Evolutionary conservation across 768 basidiomycete species (phyloP).

Genomic region (Mycena indigotica): DNA sequence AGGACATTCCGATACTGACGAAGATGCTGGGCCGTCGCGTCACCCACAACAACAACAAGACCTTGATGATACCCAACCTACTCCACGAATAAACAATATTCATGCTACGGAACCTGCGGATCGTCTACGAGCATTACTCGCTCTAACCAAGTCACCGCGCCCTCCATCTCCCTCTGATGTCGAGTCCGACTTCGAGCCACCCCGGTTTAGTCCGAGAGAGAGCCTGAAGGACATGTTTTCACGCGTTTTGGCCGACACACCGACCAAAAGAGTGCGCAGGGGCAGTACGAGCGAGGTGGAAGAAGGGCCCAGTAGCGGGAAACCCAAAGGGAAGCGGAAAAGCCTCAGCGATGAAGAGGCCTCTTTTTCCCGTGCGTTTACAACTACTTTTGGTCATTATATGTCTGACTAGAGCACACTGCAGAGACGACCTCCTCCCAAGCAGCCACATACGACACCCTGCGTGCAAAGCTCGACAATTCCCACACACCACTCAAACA

Average conservation of each 20-base stretch:
- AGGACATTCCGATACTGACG: conserved; percentile 21
- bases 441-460: conserved; percentile 47
- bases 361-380: conserved; percentile 54
- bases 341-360: conserved; percentile 72
- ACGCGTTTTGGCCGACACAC: conserved; percentile 64
- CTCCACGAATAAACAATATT: conserved; percentile 34
- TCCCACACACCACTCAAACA: conserved; percentile 41
- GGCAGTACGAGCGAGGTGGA: conserved; percentile 67
- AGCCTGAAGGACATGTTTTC: conserved; percentile 68
- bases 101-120: conserved; percentile 42
- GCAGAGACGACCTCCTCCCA: conserved; percentile 43
- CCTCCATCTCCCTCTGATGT: conserved; percentile 44
- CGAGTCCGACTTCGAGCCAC: conserved; percentile 62
- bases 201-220: conserved; percentile 48
- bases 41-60: no score
- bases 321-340: conserved; percentile 52
- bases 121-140: conserved; percentile 63
- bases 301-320: conserved; percentile 47
- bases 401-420: conserved; percentile 21
- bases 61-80: conserved; percentile 41
- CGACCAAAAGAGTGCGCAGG: conserved; percentile 46
- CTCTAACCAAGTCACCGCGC: conserved; percentile 39
- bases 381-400: conserved; percentile 3
- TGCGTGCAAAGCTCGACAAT: conserved; percentile 48
- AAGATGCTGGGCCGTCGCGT: conserved; percentile 40